Evolutionary conservation across 441 rosid genomes (phyloP), one percentile per base, ranked within the genome.

Genomic region (Dalechampia spathulata): DNA sequence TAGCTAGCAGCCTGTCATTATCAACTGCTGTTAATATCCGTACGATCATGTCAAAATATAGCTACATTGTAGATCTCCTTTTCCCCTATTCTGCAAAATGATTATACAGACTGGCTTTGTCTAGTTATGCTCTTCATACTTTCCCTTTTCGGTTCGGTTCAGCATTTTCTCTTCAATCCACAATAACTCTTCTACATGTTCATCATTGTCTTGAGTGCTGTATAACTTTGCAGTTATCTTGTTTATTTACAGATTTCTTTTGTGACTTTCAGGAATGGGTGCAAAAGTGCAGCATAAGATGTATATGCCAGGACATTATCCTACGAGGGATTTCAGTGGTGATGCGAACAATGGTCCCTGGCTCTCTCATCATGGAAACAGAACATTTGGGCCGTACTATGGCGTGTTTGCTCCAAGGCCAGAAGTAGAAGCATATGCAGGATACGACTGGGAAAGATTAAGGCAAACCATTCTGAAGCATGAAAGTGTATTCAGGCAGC

Each of bases 401-500:
- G 68, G 57, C 22, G 26, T 69, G 4, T 57, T 67, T 45, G 38
- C 61, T 15, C 39, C 67, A 19, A 62, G 61, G 52, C 65, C 70
- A 10, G 67, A 52, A 10, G 49, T 57, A 16, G 77, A 72, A 41
- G 34, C 36, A 16, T 60, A 55, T 32, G 12, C 52, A 34, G 63
- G 60, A 48, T 48, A 42, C 56, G 78, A 66, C 39, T 70, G 58
- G 62, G 78, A 77, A 61, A 69, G 63, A 34, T 28, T 80, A 60
- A 71, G 72, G 70, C 63, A 71, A 65, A 69, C 76, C 34, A 80
- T 81, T 41, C 10, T 81, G 66, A 74, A 67, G 50, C 83, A 76
- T 50, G 86, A 78, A 58, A 58, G 64, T 2, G 48, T 74, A 48
- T 81, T 81, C 63, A 65, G 65, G 62, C 73, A 77, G 43, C 82